A percentile compares a stretch with the other conserved stretches of the same genome.
phyloP scores from a whole-genome alignment of 257 asterid genomes.

The Salvia hispanica region DNA sequence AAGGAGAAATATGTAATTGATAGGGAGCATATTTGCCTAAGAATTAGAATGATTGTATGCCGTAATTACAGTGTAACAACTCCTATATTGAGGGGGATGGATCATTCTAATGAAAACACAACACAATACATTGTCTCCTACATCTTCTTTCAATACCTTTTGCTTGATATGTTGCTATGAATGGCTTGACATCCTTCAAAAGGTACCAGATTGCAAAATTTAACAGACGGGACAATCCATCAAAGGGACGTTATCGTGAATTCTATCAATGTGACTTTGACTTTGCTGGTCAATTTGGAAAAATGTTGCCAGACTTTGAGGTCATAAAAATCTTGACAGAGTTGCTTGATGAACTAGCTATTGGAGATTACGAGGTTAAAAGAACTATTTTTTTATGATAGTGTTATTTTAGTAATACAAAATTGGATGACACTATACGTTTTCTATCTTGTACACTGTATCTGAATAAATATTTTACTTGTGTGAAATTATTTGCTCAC shows the following conservation, averaged over 20 bases:
- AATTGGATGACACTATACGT: background rate
- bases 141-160: slow-evolving; percentile 44
- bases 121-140: too few species aligned
- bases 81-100: too few species aligned
- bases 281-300: slow-evolving; percentile 87
- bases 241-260: slow-evolving; percentile 96
- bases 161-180: slow-evolving; percentile 90
- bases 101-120: too few species aligned
- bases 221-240: slow-evolving; percentile 92
- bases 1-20: too few species aligned
- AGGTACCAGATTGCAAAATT: slow-evolving; percentile 97
- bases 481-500: background rate
- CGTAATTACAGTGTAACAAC: too few species aligned
- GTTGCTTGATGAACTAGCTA: slow-evolving; percentile 81
- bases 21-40: too few species aligned
- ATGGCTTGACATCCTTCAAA: slow-evolving; percentile 84
- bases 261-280: slow-evolving; percentile 97
- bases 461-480: background rate
- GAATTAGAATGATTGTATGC: too few species aligned
- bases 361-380: slow-evolving; percentile 88
- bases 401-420: slow-evolving; percentile 17
- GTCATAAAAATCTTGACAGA: slow-evolving; percentile 80
- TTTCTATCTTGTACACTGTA: slow-evolving; percentile 11
- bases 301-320: slow-evolving; percentile 98
- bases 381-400: slow-evolving; percentile 2